Conservation (phyloP, 495 filamentous ascomycete species). For the Viridothelium virens region DNA sequence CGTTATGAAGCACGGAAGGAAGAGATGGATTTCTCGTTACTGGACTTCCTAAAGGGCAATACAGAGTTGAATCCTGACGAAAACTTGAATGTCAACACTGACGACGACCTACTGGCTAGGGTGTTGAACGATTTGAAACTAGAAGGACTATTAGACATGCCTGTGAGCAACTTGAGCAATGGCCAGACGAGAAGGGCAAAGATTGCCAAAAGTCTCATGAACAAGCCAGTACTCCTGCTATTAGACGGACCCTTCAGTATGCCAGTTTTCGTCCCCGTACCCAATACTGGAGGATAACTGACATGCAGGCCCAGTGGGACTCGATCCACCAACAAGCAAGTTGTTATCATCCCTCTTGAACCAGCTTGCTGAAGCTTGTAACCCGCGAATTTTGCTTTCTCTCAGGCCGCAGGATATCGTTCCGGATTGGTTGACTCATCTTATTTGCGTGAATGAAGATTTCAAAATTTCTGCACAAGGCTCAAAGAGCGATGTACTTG, state of each 20-base stretch:
- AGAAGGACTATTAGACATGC: slow-evolving; percentile 58
- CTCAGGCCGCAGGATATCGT: slow-evolving; percentile 77
- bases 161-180: slow-evolving; percentile 82
- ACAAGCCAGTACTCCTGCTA: slow-evolving; percentile 68
- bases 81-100: slow-evolving; percentile 34
- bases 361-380: slow-evolving; percentile 51
- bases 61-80: slow-evolving; percentile 66
- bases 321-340: slow-evolving; percentile 72
- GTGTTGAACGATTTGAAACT: slow-evolving; percentile 63
- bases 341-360: slow-evolving; percentile 62
- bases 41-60: slow-evolving; percentile 68
- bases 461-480: slow-evolving; percentile 52
- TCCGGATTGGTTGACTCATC: slow-evolving; percentile 83
- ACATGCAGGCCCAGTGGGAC: slow-evolving; percentile 48
- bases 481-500: slow-evolving; percentile 45
- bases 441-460: slow-evolving; percentile 57
- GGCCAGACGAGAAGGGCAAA: slow-evolving; percentile 80
- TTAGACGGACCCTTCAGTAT: slow-evolving; percentile 83
- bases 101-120: slow-evolving; percentile 46
- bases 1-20: slow-evolving; percentile 88
- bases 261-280: slow-evolving; percentile 39
- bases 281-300: not conserved
- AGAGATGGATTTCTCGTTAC: slow-evolving; percentile 75
- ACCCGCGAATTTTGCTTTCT: slow-evolving; percentile 66
- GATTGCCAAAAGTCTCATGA: slow-evolving; percentile 78